Base-by-base conservation (phyloP, 2,329 filamentous ascomycete species). In the Huntiella savannae region DNA sequence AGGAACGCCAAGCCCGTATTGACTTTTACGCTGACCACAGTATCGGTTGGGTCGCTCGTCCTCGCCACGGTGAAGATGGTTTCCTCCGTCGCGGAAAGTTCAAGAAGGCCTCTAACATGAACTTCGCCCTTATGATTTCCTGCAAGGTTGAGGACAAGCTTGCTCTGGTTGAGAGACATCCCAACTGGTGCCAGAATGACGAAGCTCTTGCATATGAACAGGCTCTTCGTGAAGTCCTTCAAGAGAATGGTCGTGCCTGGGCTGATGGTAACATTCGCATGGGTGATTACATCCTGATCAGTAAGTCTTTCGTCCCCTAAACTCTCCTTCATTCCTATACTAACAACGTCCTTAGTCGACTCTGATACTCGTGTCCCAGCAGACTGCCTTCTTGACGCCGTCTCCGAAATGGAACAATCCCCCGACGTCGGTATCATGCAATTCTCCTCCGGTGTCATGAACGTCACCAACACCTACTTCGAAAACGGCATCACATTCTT, bases 241-340 rank as follows among this genome's bases (percentile, higher is more conserved):
- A 77, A 40, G 73, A 77, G 42, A 69, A 82, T 48, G 75, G 77
- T 13, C 73, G 78, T 22, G 80, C 80, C 22, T 82, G 79, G 80
- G 83, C 83, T 13, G 82, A 85, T 57, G 85, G 84, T 51, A 86
- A 91, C 60, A 79, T 93, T 54, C 82, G 84, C 44, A 67, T 92
- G 16, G 85, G 85, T 47, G 84, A 92, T 61, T 87, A 86, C 60
- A 83, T 87, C 50, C 65, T 82, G 32, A 64, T 52, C 6, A 49
- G 50, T 51, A 49, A 43, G 49, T 35, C 17, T 12, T 34, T 11
- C 12, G 10, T 35, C 39, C 32, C 13, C n/a, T 8, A 37, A 19
- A 13, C 11, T 40, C n/a, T 15, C 16, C 44, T 42, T 12, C n/a
- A 11, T 36, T 22, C 15, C 32, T 7, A n/a, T n/a, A 42, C 22